Conservation (phyloP, 176 grass and related monocot genomes). For the sorghum (Sorghum bicolor) region DNA sequence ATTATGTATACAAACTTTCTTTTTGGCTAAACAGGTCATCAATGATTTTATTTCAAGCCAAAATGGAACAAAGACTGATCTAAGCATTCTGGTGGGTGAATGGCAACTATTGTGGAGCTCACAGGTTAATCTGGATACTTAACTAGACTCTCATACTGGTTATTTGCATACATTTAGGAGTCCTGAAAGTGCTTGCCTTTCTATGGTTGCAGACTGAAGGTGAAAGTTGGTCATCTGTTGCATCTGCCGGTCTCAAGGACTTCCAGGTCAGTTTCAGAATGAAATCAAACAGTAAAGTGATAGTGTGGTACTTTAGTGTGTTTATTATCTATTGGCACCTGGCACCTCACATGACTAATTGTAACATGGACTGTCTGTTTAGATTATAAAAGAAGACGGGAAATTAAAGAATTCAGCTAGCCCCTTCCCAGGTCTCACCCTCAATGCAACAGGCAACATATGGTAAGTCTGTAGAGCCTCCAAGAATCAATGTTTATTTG, state of each 20-base stretch:
- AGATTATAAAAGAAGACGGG: slow-evolving; percentile 67
- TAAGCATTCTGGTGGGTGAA: slow-evolving; percentile 58
- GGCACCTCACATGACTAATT: background rate
- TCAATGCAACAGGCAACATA: slow-evolving; percentile 60
- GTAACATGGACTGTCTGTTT: slow-evolving; percentile 3
- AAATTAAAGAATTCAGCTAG: slow-evolving; percentile 49
- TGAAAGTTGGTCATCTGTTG: slow-evolving; percentile 69
- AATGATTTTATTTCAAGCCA: slow-evolving; percentile 57
- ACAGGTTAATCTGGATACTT: slow-evolving; percentile 45
- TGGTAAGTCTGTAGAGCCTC: slow-evolving; percentile 43
- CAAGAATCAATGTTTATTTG: slow-evolving; percentile 5
- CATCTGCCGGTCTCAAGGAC: slow-evolving; percentile 66
- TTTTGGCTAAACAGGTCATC: slow-evolving; percentile 55
- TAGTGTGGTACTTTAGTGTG: background rate
- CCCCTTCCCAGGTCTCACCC: slow-evolving; percentile 57
- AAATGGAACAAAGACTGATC: slow-evolving; percentile 35
- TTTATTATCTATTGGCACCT: background rate
- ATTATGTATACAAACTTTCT: slow-evolving; percentile 22
- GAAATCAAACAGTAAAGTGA: background rate
- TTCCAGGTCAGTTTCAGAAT: slow-evolving; percentile 63
- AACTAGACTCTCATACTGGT: background rate
- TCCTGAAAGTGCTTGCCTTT: background rate
- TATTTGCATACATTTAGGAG: background rate
- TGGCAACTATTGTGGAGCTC: slow-evolving; percentile 93
- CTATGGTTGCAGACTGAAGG: slow-evolving; percentile 46